These are phyloP conservation scores for Hymenochaete sp. DNA, from an alignment of 1,284 basidiomycete species.

Conservation along the genomic window DNA sequence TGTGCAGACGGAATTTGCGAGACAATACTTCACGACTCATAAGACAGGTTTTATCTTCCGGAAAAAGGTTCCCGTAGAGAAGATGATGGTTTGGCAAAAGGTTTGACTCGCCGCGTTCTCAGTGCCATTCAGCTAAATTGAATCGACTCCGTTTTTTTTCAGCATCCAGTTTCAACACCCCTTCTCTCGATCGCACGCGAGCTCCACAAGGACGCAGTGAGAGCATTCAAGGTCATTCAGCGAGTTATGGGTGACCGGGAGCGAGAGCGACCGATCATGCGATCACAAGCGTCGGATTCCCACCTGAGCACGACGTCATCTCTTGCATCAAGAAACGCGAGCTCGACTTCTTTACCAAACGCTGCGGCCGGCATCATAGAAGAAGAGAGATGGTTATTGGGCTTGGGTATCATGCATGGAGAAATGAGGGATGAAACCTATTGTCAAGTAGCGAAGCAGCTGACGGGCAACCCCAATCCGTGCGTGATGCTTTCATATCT, in stretches of 20 bases:
- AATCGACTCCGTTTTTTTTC: conserved; percentile 5
- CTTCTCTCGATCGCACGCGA: conserved; percentile 61
- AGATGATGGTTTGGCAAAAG: conserved; percentile 89
- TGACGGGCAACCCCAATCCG: conserved; percentile 73
- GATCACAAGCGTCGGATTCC: conserved; percentile 27
- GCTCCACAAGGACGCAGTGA: conserved; percentile 69
- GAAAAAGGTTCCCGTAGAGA: conserved; percentile 67
- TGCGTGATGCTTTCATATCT: conserved; percentile 32
- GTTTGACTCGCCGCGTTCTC: conserved; percentile 27
- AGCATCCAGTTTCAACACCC: conserved; percentile 62
- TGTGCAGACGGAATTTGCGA: conserved; percentile 74
- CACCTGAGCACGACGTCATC: conserved; percentile 31
- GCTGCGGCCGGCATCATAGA: conserved; percentile 48
- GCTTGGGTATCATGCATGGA: conserved; percentile 65
- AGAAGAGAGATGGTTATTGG: conserved; percentile 80
- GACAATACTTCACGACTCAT: conserved; percentile 83
- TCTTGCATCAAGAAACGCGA: conserved; percentile 36
- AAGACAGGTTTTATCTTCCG: conserved; percentile 77
- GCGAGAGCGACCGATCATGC: conserved; percentile 47
- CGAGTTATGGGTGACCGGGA: conserved; percentile 88
- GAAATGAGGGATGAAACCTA: conserved; percentile 89
- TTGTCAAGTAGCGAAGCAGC: conserved; percentile 85
- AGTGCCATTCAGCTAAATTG: conserved; percentile 1
- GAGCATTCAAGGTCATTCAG: conserved; percentile 82
- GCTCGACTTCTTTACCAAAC: conserved; percentile 43